These are phyloP conservation scores for Stentor roeselii DNA, from an alignment of 73 alveolate genomes.

Conservation along the genomic window DNA sequence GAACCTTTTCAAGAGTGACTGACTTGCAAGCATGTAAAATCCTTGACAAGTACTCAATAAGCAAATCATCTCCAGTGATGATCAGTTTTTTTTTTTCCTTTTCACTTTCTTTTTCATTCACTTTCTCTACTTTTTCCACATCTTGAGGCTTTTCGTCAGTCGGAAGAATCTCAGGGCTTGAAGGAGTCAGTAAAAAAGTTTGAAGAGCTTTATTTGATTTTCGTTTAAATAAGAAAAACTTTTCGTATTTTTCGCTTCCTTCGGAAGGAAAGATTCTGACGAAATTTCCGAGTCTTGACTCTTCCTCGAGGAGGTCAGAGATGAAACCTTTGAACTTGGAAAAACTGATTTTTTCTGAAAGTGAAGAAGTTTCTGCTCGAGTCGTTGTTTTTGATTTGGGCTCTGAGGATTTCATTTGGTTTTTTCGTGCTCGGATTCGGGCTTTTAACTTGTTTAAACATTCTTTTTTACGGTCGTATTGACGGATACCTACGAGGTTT, in stretches of 20 bases:
- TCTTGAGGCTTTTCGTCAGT: neutral
- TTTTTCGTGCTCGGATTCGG: conserved; percentile 38
- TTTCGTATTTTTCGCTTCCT: conserved; percentile 44
- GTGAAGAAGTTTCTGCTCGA: too few relatives aligned
- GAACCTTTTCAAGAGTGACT: conserved; percentile 36
- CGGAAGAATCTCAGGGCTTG: neutral
- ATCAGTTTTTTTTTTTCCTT: conserved; percentile 36
- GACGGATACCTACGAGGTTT: conserved; percentile 68
- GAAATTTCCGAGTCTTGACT: conserved; percentile 51
- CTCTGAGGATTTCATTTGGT: neutral
- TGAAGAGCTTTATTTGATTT: conserved; percentile 40
- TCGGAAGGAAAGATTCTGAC: conserved; percentile 61
- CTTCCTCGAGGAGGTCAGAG: conserved; percentile 46
- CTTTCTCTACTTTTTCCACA: neutral
- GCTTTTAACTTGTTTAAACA: conserved; percentile 43
- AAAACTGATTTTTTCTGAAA: neutral
- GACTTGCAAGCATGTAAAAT: conserved; percentile 48
- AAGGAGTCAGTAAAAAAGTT: conserved; percentile 27
- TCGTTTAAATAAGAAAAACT: conserved; percentile 43
- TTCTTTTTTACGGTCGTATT: conserved; percentile 57
- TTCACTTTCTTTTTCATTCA: neutral
- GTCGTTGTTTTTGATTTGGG: neutral
- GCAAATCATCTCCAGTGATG: conserved; percentile 71
- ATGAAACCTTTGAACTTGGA: neutral
- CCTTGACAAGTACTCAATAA: conserved; percentile 61